A percentile compares a stretch with the other conserved stretches of the same genome.
Conservation (phyloP, 371 early-diverging fungal species). For the Mortierella sp. region DNA sequence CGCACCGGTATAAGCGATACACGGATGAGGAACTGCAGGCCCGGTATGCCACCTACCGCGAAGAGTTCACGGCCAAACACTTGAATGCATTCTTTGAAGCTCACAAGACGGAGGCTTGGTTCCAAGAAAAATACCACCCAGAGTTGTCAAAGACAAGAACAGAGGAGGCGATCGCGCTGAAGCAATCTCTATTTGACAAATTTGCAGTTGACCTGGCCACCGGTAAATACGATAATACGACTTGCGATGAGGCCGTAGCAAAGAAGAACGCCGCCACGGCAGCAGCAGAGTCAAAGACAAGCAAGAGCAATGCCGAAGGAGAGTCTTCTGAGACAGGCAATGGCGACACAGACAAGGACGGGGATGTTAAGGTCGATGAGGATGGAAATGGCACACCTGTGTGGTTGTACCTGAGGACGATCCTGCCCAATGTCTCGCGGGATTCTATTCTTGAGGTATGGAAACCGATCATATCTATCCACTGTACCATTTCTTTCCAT, state of each 20-base stretch:
- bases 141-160: conserved; percentile 63
- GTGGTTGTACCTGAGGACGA: conserved; percentile 63
- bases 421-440: conserved; percentile 84
- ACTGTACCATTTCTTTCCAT: not conserved
- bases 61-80: conserved; percentile 74
- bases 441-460: conserved; percentile 78
- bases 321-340: conserved; percentile 16
- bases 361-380: conserved; percentile 41
- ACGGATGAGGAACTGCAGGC: conserved; percentile 85
- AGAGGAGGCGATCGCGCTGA: conserved; percentile 64
- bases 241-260: conserved; percentile 66
- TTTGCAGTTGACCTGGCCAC: conserved; percentile 74
- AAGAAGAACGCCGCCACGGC: conserved; percentile 49
- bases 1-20: conserved; percentile 57
- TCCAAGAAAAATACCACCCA: conserved; percentile 91
- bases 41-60: conserved; percentile 83
- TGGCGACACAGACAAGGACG: conserved; percentile 39
- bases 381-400: conserved; percentile 59
- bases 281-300: conserved; percentile 33
- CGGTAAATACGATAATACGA: conserved; percentile 79
- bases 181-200: conserved; percentile 60
- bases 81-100: conserved; percentile 76
- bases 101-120: conserved; percentile 93
- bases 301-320: conserved; percentile 31
- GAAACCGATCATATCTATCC: not conserved